Evolutionary conservation across 352 stramenopile species (phyloP).

Genomic region (Pythium scleroteichum): DNA sequence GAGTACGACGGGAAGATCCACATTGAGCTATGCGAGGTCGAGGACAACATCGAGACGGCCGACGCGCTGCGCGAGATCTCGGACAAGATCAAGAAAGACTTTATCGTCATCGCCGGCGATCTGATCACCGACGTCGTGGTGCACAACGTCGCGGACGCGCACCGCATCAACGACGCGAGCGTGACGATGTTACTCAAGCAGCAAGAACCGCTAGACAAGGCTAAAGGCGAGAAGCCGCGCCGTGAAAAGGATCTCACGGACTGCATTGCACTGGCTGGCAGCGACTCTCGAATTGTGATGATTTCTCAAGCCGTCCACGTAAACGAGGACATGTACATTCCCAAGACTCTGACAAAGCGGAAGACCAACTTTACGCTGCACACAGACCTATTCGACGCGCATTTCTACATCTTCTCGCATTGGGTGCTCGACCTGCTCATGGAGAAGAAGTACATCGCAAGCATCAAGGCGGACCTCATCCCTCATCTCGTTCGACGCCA

Average conservation of each 20-base stretch:
- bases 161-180: constrained; percentile 81
- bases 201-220: constrained; percentile 38
- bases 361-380: constrained; percentile 71
- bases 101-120: constrained; percentile 80
- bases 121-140: constrained; percentile 79
- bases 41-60: constrained; percentile 72
- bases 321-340: constrained; percentile 79
- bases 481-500: constrained; percentile 76
- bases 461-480: constrained; percentile 82
- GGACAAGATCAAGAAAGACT: constrained; percentile 80
- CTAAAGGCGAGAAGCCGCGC: constrained; percentile 67
- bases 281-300: constrained; percentile 70
- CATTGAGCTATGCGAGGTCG: constrained; percentile 71
- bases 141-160: constrained; percentile 80
- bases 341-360: constrained; percentile 77
- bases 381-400: constrained; percentile 78
- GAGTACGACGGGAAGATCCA: constrained; percentile 84
- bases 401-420: constrained; percentile 87
- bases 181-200: constrained; percentile 84
- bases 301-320: constrained; percentile 76
- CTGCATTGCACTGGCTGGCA: constrained; percentile 70
- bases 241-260: constrained; percentile 84
- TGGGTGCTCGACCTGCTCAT: constrained; percentile 77
- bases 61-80: constrained; percentile 70
- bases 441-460: constrained; percentile 85